phyloP scores from a whole-genome alignment of 1,284 basidiomycete genomes.

The Ustilago loliicola region DNA sequence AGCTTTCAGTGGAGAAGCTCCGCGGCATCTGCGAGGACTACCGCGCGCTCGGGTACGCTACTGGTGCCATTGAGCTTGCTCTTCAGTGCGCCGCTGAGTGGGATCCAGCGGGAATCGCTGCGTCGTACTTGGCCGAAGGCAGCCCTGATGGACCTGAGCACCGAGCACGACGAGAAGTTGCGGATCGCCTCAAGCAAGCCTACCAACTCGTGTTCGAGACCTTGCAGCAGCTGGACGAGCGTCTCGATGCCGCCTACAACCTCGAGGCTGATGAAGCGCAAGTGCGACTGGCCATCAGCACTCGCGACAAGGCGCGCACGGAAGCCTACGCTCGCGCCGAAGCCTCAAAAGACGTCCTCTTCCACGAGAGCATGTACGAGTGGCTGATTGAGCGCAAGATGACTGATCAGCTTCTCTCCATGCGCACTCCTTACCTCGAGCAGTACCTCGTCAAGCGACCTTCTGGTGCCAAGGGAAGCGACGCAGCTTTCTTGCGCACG shows the following conservation, averaged over 20 bases:
- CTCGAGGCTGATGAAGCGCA: slow-evolving; percentile 51
- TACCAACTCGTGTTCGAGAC: slow-evolving; percentile 78
- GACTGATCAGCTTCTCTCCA: slow-evolving; percentile 83
- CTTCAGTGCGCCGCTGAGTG: slow-evolving; percentile 84
- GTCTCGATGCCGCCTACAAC: slow-evolving; percentile 53
- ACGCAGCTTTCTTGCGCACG: slow-evolving; percentile 45
- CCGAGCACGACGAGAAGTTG: slow-evolving; percentile 74
- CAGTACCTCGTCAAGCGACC: slow-evolving; percentile 86
- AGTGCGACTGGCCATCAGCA: slow-evolving; percentile 53
- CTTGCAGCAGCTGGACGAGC: slow-evolving; percentile 82
- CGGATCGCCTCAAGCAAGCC: slow-evolving; percentile 76
- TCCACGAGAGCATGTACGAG: slow-evolving; percentile 93
- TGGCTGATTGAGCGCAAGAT: slow-evolving; percentile 86
- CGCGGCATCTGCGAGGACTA: slow-evolving; percentile 88
- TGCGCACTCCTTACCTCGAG: slow-evolving; percentile 83
- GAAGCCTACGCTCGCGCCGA: slow-evolving; percentile 75
- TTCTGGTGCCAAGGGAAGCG: slow-evolving; percentile 71
- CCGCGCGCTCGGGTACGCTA: slow-evolving; percentile 82
- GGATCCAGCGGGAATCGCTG: slow-evolving; percentile 78
- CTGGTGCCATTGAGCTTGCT: slow-evolving; percentile 88
- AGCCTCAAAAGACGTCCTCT: slow-evolving; percentile 86
- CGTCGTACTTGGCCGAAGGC: slow-evolving; percentile 74
- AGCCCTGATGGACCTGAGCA: slow-evolving; percentile 76
- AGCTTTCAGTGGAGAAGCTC: slow-evolving; percentile 85
- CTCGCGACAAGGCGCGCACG: slow-evolving; percentile 63